Evolutionary conservation across 768 basidiomycete species (phyloP), one percentile per base, ranked within the genome.

Genomic region (Panellus pusillus): DNA sequence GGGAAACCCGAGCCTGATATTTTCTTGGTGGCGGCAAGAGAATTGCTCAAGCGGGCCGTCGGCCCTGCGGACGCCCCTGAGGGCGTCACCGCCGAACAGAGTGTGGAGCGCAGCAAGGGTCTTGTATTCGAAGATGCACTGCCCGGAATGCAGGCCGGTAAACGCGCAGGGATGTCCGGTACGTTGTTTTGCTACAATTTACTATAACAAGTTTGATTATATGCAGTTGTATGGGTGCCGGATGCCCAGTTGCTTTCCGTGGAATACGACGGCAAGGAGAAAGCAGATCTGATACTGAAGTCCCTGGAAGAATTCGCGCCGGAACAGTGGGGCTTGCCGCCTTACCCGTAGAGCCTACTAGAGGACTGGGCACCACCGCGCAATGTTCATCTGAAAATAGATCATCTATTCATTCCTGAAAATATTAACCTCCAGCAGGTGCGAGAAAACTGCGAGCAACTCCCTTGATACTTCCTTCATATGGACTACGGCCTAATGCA

Each of bases 81-180:
- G 13, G 56, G 63, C 13, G 19, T 58, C 38, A 68, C 65, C 4
- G 68, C 72, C 17, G 68, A 61, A 37, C 71, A 83, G 61, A 61
- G 61, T 32, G 65, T 59, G 31, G 84, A 84, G 66, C 74, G 89
- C 37, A 67, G 66, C 29, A 81, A 74, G 54, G 90, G 90, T 0
- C 72, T 95, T 0, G 84, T 95, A 2, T 89, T 95, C 54, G 92
- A 95, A 68, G 92, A 95, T 66, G 83, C 83, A 4, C 69, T 90
- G 38, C 81, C 81, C 0, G 92, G 92, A 0, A 74, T 94, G 58
- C 81, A 87, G 59, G 90, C 91, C 7, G 92, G 85, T 4, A 89
- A 88, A 65, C 76, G 87, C 52, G 91, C 91, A 3, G 91, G 89
- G 11, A 93, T 94, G 92, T 79, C 84, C 52, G 91, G 92, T 92